These are phyloP conservation scores for Cryptococcus sp. DNA, from an alignment of 1,284 basidiomycete species.

Conservation along the genomic window DNA sequence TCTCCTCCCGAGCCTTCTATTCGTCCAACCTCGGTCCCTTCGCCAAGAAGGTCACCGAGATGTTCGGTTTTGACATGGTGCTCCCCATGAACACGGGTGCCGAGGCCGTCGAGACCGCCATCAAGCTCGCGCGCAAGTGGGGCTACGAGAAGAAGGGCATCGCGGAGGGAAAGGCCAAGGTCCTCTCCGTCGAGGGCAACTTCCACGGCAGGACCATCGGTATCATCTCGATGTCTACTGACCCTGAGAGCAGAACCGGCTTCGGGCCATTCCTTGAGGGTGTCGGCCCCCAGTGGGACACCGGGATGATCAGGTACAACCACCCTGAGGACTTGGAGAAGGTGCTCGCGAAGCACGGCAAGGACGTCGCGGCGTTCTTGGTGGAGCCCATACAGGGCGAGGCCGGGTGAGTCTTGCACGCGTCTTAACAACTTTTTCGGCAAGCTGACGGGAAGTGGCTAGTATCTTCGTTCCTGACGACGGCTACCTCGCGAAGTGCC, in stretches of 20 bases:
- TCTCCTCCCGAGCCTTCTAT: slow-evolving; percentile 95
- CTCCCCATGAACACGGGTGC: slow-evolving; percentile 99
- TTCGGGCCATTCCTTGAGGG: slow-evolving; percentile 88
- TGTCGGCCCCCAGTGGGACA: slow-evolving; percentile 67
- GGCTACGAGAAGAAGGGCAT: slow-evolving; percentile 82
- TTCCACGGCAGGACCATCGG: slow-evolving; percentile 95
- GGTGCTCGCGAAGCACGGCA: slow-evolving; percentile 76
- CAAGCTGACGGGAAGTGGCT: slow-evolving; percentile 1
- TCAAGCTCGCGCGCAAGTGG: slow-evolving; percentile 84
- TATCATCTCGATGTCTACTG: slow-evolving; percentile 91
- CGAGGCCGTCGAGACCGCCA: slow-evolving; percentile 89
- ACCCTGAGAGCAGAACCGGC: slow-evolving; percentile 79
- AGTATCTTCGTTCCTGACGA: slow-evolving; percentile 89
- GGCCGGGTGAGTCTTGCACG: slow-evolving; percentile 68
- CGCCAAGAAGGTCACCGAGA: slow-evolving; percentile 75
- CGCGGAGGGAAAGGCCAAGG: slow-evolving; percentile 74
- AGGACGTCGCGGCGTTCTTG: slow-evolving; percentile 86
- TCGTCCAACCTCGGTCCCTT: slow-evolving; percentile 87
- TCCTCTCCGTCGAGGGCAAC: slow-evolving; percentile 85
- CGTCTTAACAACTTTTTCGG: not conserved
- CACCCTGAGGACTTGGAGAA: slow-evolving; percentile 74
- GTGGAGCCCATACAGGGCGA: slow-evolving; percentile 98
- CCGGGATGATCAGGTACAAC: slow-evolving; percentile 70
- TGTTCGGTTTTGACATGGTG: slow-evolving; percentile 90
- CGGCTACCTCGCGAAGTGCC: slow-evolving; percentile 76